Percentiles rank a stretch among this genome's conserved stretches.
phyloP scores from a whole-genome alignment of 192 early-diverging fungal genomes.

The Lobosporangium transversale region DNA sequence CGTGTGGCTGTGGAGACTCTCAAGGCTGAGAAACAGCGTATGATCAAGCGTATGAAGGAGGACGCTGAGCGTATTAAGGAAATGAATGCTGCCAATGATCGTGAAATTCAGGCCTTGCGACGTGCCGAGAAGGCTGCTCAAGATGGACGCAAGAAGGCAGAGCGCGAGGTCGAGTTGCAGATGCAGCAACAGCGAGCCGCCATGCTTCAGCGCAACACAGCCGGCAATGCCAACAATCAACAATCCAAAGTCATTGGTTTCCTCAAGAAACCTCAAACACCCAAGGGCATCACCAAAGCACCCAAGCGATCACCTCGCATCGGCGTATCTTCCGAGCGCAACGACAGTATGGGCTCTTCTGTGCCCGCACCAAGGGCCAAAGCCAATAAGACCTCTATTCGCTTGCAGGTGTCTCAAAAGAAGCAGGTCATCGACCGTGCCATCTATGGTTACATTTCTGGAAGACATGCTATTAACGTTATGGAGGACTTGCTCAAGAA shows the following conservation, averaged over 20 bases:
- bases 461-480: constrained; percentile 57
- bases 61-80: constrained; percentile 71
- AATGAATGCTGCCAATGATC: constrained; percentile 63
- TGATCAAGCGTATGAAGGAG: constrained; percentile 79
- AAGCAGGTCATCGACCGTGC: constrained; percentile 65
- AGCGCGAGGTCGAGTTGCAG: constrained; percentile 59
- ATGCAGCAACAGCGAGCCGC: constrained; percentile 40
- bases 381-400: constrained; percentile 22
- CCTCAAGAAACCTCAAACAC: constrained; percentile 62
- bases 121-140: constrained; percentile 64
- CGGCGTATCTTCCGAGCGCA: constrained; percentile 27
- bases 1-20: constrained; percentile 74
- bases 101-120: constrained; percentile 67
- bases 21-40: constrained; percentile 78
- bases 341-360: constrained; percentile 4
- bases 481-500: constrained; percentile 67
- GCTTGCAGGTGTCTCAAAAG: constrained; percentile 55
- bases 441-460: constrained; percentile 63
- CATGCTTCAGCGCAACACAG: constrained; percentile 58
- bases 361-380: constrained; percentile 16
- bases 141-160: constrained; percentile 60
- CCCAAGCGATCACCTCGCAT: constrained; percentile 48
- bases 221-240: constrained; percentile 32
- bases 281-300: constrained; percentile 54
- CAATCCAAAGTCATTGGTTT: constrained; percentile 60